Evolutionary conservation across 139 green algal genomes (phyloP).

Genomic region (Chlorokybus atmophyticus): DNA sequence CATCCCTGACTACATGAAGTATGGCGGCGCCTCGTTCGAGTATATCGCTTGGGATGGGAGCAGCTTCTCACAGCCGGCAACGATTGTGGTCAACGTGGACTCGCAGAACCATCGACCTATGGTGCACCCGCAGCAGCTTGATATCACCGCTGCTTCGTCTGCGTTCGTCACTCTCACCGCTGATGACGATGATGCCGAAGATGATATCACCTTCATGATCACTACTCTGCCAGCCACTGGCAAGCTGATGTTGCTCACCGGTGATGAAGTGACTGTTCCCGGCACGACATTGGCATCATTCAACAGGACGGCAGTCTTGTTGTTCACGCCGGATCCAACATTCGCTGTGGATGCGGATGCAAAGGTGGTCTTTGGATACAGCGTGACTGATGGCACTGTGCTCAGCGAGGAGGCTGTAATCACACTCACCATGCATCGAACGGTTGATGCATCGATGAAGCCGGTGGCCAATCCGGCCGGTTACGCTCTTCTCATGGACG

Average conservation of each 20-base stretch:
- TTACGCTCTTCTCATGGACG: background rate
- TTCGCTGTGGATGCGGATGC: background rate
- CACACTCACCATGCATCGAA: background rate
- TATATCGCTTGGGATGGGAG: too few relatives aligned
- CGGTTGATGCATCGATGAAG: too few relatives aligned
- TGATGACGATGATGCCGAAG: background rate
- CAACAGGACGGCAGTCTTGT: too few relatives aligned
- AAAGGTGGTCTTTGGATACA: background rate
- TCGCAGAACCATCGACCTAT: too few relatives aligned
- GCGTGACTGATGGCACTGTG: background rate
- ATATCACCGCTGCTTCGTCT: too few relatives aligned
- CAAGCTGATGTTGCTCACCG: background rate
- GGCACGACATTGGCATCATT: too few relatives aligned
- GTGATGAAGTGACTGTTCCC: background rate
- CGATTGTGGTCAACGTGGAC: too few relatives aligned
- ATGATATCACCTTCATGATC: background rate
- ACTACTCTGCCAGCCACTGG: background rate
- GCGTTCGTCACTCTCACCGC: background rate
- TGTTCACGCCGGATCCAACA: too few relatives aligned
- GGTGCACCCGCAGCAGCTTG: too few relatives aligned
- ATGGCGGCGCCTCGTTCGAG: too few relatives aligned
- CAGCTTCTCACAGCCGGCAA: too few relatives aligned
- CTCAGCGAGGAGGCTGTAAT: background rate
- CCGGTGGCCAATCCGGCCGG: background rate
- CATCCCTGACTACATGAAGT: too few relatives aligned